phyloP scores from a whole-genome alignment of 2,329 filamentous ascomycete genomes.

The Lasiodiplodia sp. region DNA sequence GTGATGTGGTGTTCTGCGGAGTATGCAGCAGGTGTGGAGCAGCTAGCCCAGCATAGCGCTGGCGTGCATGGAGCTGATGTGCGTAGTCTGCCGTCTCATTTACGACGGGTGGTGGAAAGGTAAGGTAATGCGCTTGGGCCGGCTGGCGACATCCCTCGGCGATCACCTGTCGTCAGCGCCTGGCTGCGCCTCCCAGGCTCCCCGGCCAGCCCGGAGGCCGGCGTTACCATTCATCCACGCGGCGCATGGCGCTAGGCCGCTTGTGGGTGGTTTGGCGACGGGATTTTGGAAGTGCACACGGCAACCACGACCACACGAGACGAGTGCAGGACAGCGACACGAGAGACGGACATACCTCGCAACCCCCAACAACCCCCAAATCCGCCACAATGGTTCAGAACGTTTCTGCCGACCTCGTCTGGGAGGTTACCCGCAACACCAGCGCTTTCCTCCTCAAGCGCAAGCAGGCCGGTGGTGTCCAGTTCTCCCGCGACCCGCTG shows the following conservation, averaged over 20 bases:
- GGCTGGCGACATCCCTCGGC: background rate
- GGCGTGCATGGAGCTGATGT: conserved; percentile 16
- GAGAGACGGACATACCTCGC: conserved; percentile 28
- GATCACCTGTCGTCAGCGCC: conserved; percentile 26
- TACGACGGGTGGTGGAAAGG: conserved; percentile 15
- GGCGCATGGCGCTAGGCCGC: conserved; percentile 6
- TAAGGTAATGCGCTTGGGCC: background rate
- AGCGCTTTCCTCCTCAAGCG: conserved; percentile 95
- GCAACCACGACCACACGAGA: conserved; percentile 3
- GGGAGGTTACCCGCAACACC: conserved; percentile 88
- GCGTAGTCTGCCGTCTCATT: conserved; percentile 17
- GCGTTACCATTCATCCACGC: conserved; percentile 4
- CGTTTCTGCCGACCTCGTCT: conserved; percentile 90
- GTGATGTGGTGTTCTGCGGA: background rate
- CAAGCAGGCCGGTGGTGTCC: conserved; percentile 76
- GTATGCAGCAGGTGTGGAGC: background rate
- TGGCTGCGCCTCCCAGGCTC: conserved; percentile 7
- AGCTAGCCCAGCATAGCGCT: conserved; percentile 3
- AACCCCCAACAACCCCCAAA: conserved; percentile 14
- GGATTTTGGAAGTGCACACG: conserved; percentile 14
- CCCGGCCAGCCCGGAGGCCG: conserved; percentile 4
- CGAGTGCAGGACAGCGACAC: conserved; percentile 8
- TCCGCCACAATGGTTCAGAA: conserved; percentile 65
- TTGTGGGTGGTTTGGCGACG: conserved; percentile 25
- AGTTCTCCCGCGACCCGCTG: conserved; percentile 92